Conservation (phyloP, 2,329 filamentous ascomycete species). For the Sarocladiaceae sp. region DNA sequence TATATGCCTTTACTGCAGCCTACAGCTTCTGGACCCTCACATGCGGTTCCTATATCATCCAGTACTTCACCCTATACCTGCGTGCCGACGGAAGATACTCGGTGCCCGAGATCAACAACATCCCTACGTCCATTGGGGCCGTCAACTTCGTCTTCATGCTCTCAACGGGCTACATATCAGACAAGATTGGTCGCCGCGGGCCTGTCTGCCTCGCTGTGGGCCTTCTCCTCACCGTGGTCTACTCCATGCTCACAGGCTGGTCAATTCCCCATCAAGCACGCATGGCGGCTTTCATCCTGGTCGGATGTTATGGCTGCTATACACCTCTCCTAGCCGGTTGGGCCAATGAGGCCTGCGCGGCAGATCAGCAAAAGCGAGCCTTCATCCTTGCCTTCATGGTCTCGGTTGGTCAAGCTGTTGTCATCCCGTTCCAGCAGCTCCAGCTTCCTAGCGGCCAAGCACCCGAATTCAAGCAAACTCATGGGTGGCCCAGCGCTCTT, state of each 20-base stretch:
- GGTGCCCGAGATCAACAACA: slow-evolving; percentile 39
- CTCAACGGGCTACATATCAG: slow-evolving; percentile 28
- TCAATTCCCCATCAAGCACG: slow-evolving; percentile 28
- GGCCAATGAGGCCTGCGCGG: slow-evolving; percentile 35
- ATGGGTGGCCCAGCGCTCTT: slow-evolving; percentile 30
- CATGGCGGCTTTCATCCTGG: slow-evolving; percentile 35
- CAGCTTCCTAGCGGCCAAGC: slow-evolving; percentile 32
- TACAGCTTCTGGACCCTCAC: slow-evolving; percentile 37
- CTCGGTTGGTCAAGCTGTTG: slow-evolving; percentile 30
- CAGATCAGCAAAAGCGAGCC: slow-evolving; percentile 37
- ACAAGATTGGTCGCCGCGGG: slow-evolving; percentile 30
- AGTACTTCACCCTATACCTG: slow-evolving; percentile 37
- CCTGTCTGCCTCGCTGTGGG: slow-evolving; percentile 32
- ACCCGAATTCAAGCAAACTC: slow-evolving; percentile 28
- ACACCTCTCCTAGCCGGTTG: slow-evolving; percentile 36
- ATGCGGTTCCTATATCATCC: slow-evolving; percentile 33
- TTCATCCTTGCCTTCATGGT: slow-evolving; percentile 35
- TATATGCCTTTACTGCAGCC: slow-evolving; percentile 36
- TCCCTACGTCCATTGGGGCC: slow-evolving; percentile 38
- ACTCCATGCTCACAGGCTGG: slow-evolving; percentile 33
- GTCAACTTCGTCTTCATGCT: slow-evolving; percentile 39
- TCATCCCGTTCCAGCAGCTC: slow-evolving; percentile 34
- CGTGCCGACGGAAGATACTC: slow-evolving; percentile 28
- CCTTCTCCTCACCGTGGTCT: slow-evolving; percentile 29
- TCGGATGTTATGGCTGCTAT: slow-evolving; percentile 36